Evolutionary conservation across 495 filamentous ascomycete species (phyloP).

Genomic region (Stereocaulon alpinum): DNA sequence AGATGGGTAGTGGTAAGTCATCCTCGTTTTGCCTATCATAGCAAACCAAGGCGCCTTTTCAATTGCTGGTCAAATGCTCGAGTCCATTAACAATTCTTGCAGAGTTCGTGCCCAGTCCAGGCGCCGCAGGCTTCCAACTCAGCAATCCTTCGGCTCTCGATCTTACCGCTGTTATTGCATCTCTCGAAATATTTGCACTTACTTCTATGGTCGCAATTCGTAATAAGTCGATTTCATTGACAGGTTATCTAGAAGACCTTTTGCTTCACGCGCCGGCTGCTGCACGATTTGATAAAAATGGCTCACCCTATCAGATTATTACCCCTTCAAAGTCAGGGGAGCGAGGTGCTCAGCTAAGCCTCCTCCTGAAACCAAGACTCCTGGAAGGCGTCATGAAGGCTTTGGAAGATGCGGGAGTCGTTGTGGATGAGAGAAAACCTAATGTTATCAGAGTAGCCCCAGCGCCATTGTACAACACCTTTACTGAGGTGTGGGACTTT

Average conservation of each 20-base stretch:
- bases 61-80: background rate
- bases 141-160: constrained; percentile 54
- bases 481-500: constrained; percentile 69
- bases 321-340: constrained; percentile 63
- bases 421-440: constrained; percentile 83
- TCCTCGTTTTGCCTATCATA: background rate
- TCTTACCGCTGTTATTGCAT: constrained; percentile 57
- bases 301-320: constrained; percentile 59
- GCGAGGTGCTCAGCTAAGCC: constrained; percentile 79
- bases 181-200: constrained; percentile 65
- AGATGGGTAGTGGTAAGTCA: constrained; percentile 55
- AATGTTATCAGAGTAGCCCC: constrained; percentile 91
- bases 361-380: constrained; percentile 55
- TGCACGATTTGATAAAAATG: constrained; percentile 27
- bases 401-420: constrained; percentile 58
- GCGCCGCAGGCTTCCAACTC: constrained; percentile 53
- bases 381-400: constrained; percentile 57
- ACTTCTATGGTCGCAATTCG: constrained; percentile 62
- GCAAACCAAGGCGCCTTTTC: background rate
- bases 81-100: constrained; percentile 13
- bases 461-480: constrained; percentile 81
- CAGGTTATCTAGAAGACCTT: constrained; percentile 67
- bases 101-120: constrained; percentile 60
- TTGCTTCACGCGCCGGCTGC: constrained; percentile 40
- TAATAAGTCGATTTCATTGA: constrained; percentile 64